Base-by-base conservation (phyloP, 306 rosid species). In the Acacia acuminata region DNA sequence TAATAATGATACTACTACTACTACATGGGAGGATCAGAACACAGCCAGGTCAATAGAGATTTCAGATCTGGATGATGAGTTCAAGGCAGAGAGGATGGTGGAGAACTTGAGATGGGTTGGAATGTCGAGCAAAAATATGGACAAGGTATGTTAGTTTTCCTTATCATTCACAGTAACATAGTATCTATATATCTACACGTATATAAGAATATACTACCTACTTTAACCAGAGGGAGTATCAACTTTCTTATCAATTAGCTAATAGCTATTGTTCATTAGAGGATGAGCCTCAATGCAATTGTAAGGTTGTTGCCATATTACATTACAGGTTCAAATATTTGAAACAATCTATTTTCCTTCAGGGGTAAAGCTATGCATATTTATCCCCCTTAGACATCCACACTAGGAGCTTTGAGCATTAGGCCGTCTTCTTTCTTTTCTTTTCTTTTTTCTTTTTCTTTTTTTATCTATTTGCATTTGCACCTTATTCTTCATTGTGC, bases 91-190 rank as follows among this genome's bases (percentile, higher is more conserved):
- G 76, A 87, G 89, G 66, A 38, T 79, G 75, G 85, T 83, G 0
- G 98, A 95, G 90, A 93, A 95, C 73, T 88, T 95, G 53, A 89
- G 97, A 87, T 95, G 98, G 97, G 85, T 93, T 38, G 97, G 97
- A 76, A 89, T 93, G 94, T 91, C 98, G 3, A 85, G 76, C 76
- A 81, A 89, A 84, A 87, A 86, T 77, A 76, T 85, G 40, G 90
- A 88, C 42, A 88, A 92, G 98, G 98, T 95, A 91, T 34, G n/a
- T 9, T 25, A 14, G 34, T 24, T 64, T 63, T 64, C 70, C 15
- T 14, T 2, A 19, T 30, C 70, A 30, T 14, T 24, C 3, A 10
- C 36, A 61, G 34, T 25, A 25, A 25, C 34, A 61, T 61, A 61
- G 1, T 24, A 61, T 10, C 6, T 4, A 58, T 58, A 22, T 55